Evolutionary conservation across 495 filamentous ascomycete genomes (phyloP), one percentile per base, ranked within the genome.

Genomic region (Podospora pseudopauciseta): DNA sequence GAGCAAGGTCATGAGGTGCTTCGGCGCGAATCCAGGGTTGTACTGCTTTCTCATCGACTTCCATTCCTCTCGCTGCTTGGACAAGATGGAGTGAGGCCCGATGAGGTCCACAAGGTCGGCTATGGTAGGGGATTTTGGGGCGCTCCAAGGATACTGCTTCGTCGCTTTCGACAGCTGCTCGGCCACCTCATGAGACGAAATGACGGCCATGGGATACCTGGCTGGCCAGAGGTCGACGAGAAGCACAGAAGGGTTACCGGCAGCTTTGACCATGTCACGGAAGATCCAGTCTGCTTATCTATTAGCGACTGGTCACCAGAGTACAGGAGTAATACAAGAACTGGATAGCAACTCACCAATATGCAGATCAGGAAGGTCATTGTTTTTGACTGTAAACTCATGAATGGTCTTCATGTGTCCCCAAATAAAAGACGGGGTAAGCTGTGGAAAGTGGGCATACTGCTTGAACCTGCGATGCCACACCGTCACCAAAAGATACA

Each of bases 161-260:
- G 80, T 76, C 0, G 73, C 23, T 16, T 71, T 73, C 0, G 79
- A 74, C 3, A 85, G 68, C 62, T 84, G 81, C 44, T 80, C 77
- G 20, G 83, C 81, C 0, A 84, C 62, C 3, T 81, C 78, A 57
- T 86, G 80, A 70, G 79, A 78, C 30, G 71, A 67, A 27, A 86
- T 69, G 9, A 85, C 59, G 9, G 81, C 62, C 62, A 84, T 69
- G 23, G 75, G 69, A 4, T 63, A 66, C 18, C 56, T 60, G 5
- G 76, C 68, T 2, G 82, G 81, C 9, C 81, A 73, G 13, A 79
- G 63, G 60, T 84, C 81, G 7, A 79, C 7, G 19, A 77, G 27
- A 44, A 80, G 67, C n/a, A 78, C 1, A 0, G 70, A 67, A 0
- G 79, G 77, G 18, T 70, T 72, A 1, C 73, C 74, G 6, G 76